phyloP scores from a whole-genome alignment of 805 yeast species.

The Saccharomyces jurei region DNA sequence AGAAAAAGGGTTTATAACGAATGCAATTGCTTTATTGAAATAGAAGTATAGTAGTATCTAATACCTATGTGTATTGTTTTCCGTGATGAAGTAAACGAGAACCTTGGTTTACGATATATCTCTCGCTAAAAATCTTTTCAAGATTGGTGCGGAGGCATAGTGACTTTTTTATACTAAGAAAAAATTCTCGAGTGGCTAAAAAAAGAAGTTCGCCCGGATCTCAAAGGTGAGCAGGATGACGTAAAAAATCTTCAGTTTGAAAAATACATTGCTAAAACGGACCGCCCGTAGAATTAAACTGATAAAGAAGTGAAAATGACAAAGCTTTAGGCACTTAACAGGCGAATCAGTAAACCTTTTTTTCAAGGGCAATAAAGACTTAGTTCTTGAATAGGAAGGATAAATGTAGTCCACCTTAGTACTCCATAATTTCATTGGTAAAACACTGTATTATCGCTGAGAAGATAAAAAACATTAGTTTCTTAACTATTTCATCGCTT shows the following conservation, averaged over 20 bases:
- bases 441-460: constrained; percentile 2
- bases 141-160: not conserved
- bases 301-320: not conserved
- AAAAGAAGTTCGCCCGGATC: not conserved
- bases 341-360: not conserved
- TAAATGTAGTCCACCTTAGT: not conserved
- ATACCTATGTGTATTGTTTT: not conserved
- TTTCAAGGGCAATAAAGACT: not conserved
- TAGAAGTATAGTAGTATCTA: not conserved
- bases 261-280: not conserved
- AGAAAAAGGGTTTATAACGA: not conserved
- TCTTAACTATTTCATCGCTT: not conserved
- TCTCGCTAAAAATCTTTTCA: not conserved
- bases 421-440: not conserved
- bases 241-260: not conserved
- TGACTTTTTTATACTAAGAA: not conserved
- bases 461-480: not conserved
- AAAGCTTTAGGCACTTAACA: not conserved
- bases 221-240: not conserved
- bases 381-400: not conserved
- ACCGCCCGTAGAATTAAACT: not conserved
- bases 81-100: not conserved
- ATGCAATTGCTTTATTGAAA: not conserved
- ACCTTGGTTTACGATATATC: not conserved
- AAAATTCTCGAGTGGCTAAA: not conserved